Percentiles rank a stretch among this genome's conserved stretches.
Conservation (phyloP, 1,284 basidiomycete species). For the Heliocybe sulcata region DNA sequence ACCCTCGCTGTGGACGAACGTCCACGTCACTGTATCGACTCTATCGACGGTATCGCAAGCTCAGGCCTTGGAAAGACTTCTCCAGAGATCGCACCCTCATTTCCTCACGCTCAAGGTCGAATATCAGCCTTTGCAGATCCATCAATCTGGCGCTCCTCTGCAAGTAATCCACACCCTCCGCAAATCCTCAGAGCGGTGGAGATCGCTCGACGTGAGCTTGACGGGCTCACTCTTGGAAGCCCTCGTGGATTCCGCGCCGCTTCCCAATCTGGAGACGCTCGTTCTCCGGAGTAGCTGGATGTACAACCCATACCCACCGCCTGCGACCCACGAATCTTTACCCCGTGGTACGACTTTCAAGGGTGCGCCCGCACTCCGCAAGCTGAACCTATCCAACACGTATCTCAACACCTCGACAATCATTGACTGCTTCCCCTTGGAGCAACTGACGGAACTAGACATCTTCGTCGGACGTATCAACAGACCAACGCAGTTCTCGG, state of each 20-base stretch:
- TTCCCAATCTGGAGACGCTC: not conserved
- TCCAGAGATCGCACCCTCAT: not conserved
- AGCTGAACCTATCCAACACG: not conserved
- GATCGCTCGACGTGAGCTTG: not conserved
- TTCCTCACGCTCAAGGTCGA: not conserved
- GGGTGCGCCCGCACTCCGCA: not conserved
- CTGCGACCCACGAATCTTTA: not conserved
- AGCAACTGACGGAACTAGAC: not conserved
- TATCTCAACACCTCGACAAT: not conserved
- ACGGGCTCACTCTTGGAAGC: not conserved
- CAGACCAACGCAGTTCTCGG: not conserved
- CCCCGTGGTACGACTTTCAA: not conserved
- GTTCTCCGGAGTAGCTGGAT: not conserved
- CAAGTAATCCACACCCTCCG: not conserved
- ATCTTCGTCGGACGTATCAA: not conserved
- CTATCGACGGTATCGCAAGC: not conserved
- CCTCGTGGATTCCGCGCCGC: not conserved
- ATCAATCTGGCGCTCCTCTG: not conserved
- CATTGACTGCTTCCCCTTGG: not conserved
- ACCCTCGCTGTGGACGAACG: not conserved
- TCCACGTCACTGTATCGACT: not conserved
- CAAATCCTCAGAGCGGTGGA: not conserved
- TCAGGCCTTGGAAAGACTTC: not conserved
- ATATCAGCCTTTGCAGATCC: not conserved
- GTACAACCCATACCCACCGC: not conserved